A percentile compares a stretch with the other conserved stretches of the same genome.
These are phyloP conservation scores for Fusarium palustre DNA, from an alignment of 2,329 filamentous ascomycete genomes.

Conservation along the genomic window DNA sequence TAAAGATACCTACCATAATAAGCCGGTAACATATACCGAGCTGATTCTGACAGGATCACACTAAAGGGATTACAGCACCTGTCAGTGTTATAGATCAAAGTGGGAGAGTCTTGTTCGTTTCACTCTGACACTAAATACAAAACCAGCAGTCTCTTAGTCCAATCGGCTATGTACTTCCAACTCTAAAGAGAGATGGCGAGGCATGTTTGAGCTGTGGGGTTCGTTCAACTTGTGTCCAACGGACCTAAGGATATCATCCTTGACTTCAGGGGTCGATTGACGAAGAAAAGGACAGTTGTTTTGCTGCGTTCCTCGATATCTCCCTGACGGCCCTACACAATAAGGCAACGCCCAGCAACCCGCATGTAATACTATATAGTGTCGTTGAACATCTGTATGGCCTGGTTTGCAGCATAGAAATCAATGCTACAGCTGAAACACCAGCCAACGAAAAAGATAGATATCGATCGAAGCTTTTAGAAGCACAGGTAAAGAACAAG, in stretches of 20 bases:
- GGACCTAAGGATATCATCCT: not conserved
- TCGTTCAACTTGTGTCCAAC: not conserved
- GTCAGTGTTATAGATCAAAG: slow-evolving; percentile 7
- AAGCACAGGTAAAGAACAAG: slow-evolving; percentile 1
- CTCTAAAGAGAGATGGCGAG: not conserved
- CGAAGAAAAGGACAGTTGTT: not conserved
- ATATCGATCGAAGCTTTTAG: slow-evolving; percentile 2
- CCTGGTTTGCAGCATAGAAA: slow-evolving; percentile 4
- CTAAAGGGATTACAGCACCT: not conserved
- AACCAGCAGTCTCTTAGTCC: not conserved
- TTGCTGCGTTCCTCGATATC: slow-evolving; percentile 10
- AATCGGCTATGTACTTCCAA: not conserved
- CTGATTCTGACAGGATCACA: not conserved
- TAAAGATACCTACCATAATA: not conserved
- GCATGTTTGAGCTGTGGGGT: slow-evolving; percentile 7
- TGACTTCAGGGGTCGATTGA: slow-evolving; percentile 4
- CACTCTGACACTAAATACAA: slow-evolving; percentile 17
- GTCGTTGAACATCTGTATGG: not conserved
- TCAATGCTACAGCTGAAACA: slow-evolving; percentile 26
- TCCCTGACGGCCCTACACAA: not conserved
- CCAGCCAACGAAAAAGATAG: not conserved
- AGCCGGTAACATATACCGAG: slow-evolving; percentile 8
- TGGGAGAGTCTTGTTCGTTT: slow-evolving; percentile 10
- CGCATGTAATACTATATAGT: slow-evolving; percentile 2
- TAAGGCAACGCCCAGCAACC: not conserved